These are phyloP conservation scores for Ascomycota sp. DNA, from an alignment of 2,329 filamentous ascomycete genomes.

Conservation along the genomic window DNA sequence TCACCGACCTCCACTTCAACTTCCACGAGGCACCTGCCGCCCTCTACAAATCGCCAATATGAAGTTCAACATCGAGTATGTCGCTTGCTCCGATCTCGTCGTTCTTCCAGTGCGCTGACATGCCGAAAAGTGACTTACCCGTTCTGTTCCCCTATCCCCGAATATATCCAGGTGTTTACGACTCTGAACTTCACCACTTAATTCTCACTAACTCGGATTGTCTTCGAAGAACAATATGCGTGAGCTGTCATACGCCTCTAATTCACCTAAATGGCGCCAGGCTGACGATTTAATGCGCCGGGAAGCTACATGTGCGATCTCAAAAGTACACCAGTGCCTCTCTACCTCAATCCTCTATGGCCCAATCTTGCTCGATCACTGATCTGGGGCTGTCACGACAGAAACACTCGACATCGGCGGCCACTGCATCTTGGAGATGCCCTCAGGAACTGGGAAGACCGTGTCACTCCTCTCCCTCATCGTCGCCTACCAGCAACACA, in stretches of 20 bases:
- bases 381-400: conserved; percentile 6
- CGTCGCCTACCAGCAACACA: conserved; percentile 85
- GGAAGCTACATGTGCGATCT: conserved; percentile 33
- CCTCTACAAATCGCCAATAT: conserved; percentile 11
- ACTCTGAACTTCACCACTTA: neutral
- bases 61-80: conserved; percentile 31
- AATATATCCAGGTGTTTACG: conserved; percentile 29
- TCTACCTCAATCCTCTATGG: neutral
- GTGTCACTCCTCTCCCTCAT: conserved; percentile 88
- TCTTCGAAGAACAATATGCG: conserved; percentile 28
- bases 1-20: too few species aligned
- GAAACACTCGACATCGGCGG: conserved; percentile 77
- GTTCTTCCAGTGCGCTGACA: conserved; percentile 3
- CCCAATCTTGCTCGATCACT: neutral
- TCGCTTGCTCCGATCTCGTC: neutral
- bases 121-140: conserved; percentile 25
- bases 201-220: neutral
- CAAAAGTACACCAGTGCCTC: conserved; percentile 19
- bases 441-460: conserved; percentile 93
- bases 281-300: neutral
- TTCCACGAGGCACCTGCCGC: too few species aligned
- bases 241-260: conserved; percentile 8
- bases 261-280: neutral
- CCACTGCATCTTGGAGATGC: conserved; percentile 95
- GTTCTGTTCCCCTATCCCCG: conserved; percentile 35